These are phyloP conservation scores for Aspergillus floridensis DNA, from an alignment of 2,329 filamentous ascomycete species.

Conservation along the genomic window DNA sequence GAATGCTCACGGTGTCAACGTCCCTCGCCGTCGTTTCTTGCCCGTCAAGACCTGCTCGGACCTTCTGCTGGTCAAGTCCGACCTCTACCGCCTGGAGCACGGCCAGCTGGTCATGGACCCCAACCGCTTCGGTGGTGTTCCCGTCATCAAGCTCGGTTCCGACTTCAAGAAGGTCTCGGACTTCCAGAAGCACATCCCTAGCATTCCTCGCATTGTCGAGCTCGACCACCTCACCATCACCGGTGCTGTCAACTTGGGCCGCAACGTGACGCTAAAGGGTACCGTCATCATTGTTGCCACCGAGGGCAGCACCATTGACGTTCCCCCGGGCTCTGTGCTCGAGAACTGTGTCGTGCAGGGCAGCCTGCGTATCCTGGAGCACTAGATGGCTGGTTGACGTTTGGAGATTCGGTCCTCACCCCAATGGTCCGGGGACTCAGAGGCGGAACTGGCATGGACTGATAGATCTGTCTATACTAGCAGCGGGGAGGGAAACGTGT, in stretches of 20 bases:
- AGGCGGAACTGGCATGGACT: conserved; percentile 9
- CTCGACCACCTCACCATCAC: conserved; percentile 87
- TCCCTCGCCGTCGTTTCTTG: conserved; percentile 94
- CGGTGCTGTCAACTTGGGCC: conserved; percentile 92
- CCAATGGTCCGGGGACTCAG: not conserved
- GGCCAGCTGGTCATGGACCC: conserved; percentile 96
- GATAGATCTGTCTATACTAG: conserved; percentile 16
- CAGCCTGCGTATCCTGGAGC: conserved; percentile 73
- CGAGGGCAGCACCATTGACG: conserved; percentile 95
- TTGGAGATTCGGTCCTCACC: not conserved
- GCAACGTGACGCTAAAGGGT: conserved; percentile 90
- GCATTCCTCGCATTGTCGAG: conserved; percentile 52
- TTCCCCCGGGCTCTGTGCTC: conserved; percentile 91
- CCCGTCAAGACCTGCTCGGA: conserved; percentile 99
- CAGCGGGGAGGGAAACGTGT: not conserved
- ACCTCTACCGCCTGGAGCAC: conserved; percentile 97
- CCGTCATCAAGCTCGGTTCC: conserved; percentile 95
- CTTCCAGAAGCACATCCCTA: conserved; percentile 52
- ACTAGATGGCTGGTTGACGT: conserved; percentile 45
- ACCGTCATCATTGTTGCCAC: conserved; percentile 99
- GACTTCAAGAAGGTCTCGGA: conserved; percentile 99
- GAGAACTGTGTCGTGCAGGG: conserved; percentile 99
- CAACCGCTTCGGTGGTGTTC: conserved; percentile 91
- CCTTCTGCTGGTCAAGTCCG: conserved; percentile 98
- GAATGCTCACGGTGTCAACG: conserved; percentile 98